Base-by-base conservation (phyloP, 2,329 filamentous ascomycete species). In the Magnaporthiopsis poae region DNA sequence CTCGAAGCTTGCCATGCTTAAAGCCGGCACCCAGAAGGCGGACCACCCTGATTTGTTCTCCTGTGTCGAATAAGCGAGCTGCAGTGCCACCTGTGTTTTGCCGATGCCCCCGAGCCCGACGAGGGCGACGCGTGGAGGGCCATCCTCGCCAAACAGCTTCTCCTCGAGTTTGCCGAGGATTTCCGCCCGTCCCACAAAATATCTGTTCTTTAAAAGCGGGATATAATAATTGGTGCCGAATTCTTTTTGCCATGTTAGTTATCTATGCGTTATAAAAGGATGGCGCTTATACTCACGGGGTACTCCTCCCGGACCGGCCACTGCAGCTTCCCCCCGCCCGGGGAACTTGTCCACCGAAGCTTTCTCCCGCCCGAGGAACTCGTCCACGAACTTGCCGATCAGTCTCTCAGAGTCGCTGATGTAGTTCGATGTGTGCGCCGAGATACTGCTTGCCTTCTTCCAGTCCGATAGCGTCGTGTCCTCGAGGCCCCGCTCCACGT, bases 11-110 rank as follows among this genome's bases (percentile, higher is more conserved):
- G 74, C 75, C 35, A 69, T 68, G 66, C 75, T 77, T 25, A 72
- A 71, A 8, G 76, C 77, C 13, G 77, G 74, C 13, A 81, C 71
- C 79, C 78, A 82, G 68, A 82, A 75, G 60, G 82, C 70, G 0
- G 75, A 78, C 62, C 72, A 79, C 5, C 74, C 72, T 2, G 73
- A 73, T 29, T 73, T 62, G 21, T 72, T 73, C 9, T 75, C 64
- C 65, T 71, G 75, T 9, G 72, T 74, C 69, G 72, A 75, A 69
- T 79, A 75, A 2, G 75, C 77, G 39, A 79, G 67, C 66, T 79
- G 73, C 5, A 80, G 69, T 7, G 71, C 76, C 12, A 80, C 64
- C 59, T 76, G 73, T 0, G 77, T 77, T 68, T 80, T 80, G 9
- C 77, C 77, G 5, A 76, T 69, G 13, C 78, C 77, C 21, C 77